These are phyloP conservation scores for Lecanicillium sp. DNA, from an alignment of 2,329 filamentous ascomycete species.

Conservation along the genomic window DNA sequence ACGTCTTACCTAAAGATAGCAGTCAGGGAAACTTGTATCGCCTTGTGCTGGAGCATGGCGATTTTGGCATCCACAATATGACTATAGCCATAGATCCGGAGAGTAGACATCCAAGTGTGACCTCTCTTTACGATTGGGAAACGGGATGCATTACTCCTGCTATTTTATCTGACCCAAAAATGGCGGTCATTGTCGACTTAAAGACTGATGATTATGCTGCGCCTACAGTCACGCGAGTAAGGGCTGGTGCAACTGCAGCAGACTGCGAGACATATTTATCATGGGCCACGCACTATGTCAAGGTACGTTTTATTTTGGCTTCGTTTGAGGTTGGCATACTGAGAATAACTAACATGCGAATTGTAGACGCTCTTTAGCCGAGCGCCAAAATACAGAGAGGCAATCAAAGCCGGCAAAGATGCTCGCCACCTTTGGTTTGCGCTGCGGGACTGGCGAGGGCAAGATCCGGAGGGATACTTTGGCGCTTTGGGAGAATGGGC, in stretches of 20 bases:
- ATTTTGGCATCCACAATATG: conserved; percentile 25
- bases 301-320: conserved; percentile 12
- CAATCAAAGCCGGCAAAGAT: conserved; percentile 17
- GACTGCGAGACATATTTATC: conserved; percentile 12
- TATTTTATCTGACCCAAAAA: conserved; percentile 17
- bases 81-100: conserved; percentile 13
- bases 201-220: conserved; percentile 12
- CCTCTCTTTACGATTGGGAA: conserved; percentile 23
- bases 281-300: conserved; percentile 17
- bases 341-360: neutral
- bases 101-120: conserved; percentile 12
- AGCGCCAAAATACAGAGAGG: conserved; percentile 13
- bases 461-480: conserved; percentile 2
- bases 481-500: conserved; percentile 2
- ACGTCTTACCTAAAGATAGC: conserved; percentile 10
- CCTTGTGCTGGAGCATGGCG: conserved; percentile 24
- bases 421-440: conserved; percentile 20
- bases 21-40: conserved; percentile 15
- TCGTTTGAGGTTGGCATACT: neutral
- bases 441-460: conserved; percentile 8
- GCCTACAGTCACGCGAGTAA: conserved; percentile 14
- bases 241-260: conserved; percentile 8
- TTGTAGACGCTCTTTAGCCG: conserved; percentile 10
- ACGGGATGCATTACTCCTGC: conserved; percentile 21
- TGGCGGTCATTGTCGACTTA: conserved; percentile 12